Evolutionary conservation across 768 basidiomycete species (phyloP).

Genomic region (Agaricus blazei): DNA sequence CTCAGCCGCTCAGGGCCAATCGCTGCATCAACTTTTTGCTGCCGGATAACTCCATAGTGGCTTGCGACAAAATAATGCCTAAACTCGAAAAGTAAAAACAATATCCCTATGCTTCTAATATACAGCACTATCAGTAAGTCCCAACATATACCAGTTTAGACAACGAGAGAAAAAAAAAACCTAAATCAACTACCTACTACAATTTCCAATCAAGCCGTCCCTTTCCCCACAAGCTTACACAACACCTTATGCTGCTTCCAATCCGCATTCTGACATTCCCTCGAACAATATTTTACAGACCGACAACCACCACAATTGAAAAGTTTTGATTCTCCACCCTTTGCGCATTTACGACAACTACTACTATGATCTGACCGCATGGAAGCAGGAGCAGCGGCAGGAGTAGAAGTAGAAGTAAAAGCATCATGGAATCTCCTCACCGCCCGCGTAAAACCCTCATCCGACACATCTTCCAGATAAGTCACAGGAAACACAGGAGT

Average conservation of each 20-base stretch:
- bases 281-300: slow-evolving; percentile 35
- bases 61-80: no score
- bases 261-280: slow-evolving; percentile 38
- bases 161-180: no score
- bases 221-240: slow-evolving; percentile 16
- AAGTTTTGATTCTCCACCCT: slow-evolving; percentile 20
- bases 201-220: neutral
- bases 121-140: no score
- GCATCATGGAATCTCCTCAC: neutral
- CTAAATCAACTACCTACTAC: no score
- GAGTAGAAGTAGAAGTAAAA: neutral
- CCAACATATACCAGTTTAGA: no score
- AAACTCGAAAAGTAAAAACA: no score
- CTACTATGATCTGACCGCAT: neutral
- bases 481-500: slow-evolving; percentile 49
- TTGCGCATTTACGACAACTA: slow-evolving; percentile 14
- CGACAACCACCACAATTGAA: slow-evolving; percentile 33
- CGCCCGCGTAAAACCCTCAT: neutral
- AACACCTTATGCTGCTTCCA: slow-evolving; percentile 42
- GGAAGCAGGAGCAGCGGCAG: neutral
- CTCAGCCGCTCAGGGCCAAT: no score
- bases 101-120: no score
- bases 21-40: no score
- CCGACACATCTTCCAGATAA: slow-evolving; percentile 31
- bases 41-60: no score